Percentiles rank a stretch among this genome's conserved stretches.
Evolutionary conservation across 805 yeast genomes (phyloP).

Genomic region (Ogataea sp.): DNA sequence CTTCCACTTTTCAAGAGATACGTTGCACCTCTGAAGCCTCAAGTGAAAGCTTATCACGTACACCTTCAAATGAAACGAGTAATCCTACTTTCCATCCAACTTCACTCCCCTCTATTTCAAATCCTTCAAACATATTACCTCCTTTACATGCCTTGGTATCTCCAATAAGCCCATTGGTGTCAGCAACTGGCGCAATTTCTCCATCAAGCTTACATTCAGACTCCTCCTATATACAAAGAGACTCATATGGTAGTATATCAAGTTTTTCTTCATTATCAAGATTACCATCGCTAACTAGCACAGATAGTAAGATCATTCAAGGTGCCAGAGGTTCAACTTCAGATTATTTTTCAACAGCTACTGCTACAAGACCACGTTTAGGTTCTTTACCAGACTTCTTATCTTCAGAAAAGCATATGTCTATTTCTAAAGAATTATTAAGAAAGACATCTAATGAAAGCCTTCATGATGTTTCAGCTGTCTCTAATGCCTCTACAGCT

Average conservation of each 20-base stretch:
- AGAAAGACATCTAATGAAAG: background rate
- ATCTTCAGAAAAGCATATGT: background rate
- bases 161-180: background rate
- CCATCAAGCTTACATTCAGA: background rate
- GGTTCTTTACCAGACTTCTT: slow-evolving; percentile 1
- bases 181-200: background rate
- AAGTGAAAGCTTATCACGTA: background rate
- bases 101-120: background rate
- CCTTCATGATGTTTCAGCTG: background rate
- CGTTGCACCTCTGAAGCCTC: background rate
- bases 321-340: no score
- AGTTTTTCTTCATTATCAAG: background rate
- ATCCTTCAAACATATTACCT: background rate
- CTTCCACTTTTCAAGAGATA: background rate
- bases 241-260: background rate
- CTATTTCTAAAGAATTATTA: background rate
- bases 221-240: background rate
- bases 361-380: background rate
- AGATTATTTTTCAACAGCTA: background rate
- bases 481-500: no score
- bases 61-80: background rate
- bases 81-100: background rate
- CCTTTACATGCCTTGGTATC: background rate
- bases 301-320: background rate
- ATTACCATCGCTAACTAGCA: background rate